Evolutionary conservation across 352 stramenopile genomes (phyloP), one percentile per base, ranked within the genome.

Genomic region (Phytopythium mirpurense): DNA sequence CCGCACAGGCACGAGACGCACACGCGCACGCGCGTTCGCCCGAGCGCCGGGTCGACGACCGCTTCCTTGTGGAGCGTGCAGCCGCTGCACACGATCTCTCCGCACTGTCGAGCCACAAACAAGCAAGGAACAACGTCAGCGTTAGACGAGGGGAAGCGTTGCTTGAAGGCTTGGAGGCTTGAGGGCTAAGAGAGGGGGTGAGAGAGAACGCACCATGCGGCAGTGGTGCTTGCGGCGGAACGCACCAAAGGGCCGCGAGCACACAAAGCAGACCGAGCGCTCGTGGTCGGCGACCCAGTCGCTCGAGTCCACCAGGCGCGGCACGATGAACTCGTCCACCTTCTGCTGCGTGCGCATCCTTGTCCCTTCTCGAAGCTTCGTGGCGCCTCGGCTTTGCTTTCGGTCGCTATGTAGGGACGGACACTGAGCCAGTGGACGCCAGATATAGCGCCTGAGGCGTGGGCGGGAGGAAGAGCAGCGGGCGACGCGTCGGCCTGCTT

Each of bases 151-250:
- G n/a, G n/a, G n/a, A n/a, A n/a, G n/a, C n/a, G n/a, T n/a, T n/a
- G n/a, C n/a, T n/a, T n/a, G n/a, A n/a, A n/a, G n/a, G n/a, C n/a
- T n/a, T n/a, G n/a, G n/a, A n/a, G n/a, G n/a, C n/a, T n/a, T n/a
- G n/a, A n/a, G n/a, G n/a, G n/a, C n/a, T n/a, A n/a, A n/a, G n/a
- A n/a, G n/a, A n/a, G n/a, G n/a, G n/a, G n/a, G n/a, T n/a, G n/a
- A n/a, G n/a, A n/a, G n/a, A n/a, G n/a, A n/a, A n/a, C 66, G 29
- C 60, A 87, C 76, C 78, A 91, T 91, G 54, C 83, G 78, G 62
- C 83, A 93, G 66, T 93, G 83, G 66, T 93, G 83, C 62, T 93
- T 93, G 64, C 83, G 83, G 36, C 80, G 80, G 59, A 93, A 93
- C 16, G 80, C 82, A 52, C 72, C 74, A 40, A 93, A 93, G 19